Base-by-base conservation (phyloP, 345 rosid species). In the Moricandia arvensis region DNA sequence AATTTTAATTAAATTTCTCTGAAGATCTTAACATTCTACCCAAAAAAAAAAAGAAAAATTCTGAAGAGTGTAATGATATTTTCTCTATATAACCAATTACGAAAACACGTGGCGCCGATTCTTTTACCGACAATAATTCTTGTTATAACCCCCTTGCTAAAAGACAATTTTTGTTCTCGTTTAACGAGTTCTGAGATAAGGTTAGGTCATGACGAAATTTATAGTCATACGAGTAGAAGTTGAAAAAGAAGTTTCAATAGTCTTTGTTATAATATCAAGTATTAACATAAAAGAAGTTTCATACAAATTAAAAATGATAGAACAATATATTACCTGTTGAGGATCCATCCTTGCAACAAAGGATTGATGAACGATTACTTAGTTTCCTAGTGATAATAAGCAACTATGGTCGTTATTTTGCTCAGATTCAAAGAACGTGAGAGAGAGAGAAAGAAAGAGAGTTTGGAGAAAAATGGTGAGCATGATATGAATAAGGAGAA, bases 341-440 rank as follows among this genome's bases (percentile, higher is more conserved):
- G 80, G 82, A 82, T 88, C 93, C 93, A 88, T 88, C 75, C 87
- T 83, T 85, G 84, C 86, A 86, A 81, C n/a, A 72, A 59, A 71
- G 43, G 58, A 24, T 53, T 62, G 4, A 66, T 71, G 59, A 65
- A 74, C 35, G 5, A 24, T 67, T 47, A 47, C 73, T 47, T 10
- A 15, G 37, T 58, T 43, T 9, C 2, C 0, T 59, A 45, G 30
- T 45, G 13, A 43, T 66, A 66, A 41, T 57, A 38, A 29, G 72
- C 29, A 74, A 74, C 0, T 41, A 43, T 73, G 9, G 65, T 80
- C 16, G n/a, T 4, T 53, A 55, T 75, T 38, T 73, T 54, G 63
- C 47, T 75, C 54, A n/a, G 3, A 33, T 12, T 7, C 10, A 64
- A 33, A 60, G 59, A 74, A 18, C 30, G 66, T 47, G 34, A 31